Percentiles rank a stretch among this genome's conserved stretches.
These are phyloP conservation scores for Symbiodinium natans DNA, from an alignment of 73 alveolate species.

Conservation along the genomic window DNA sequence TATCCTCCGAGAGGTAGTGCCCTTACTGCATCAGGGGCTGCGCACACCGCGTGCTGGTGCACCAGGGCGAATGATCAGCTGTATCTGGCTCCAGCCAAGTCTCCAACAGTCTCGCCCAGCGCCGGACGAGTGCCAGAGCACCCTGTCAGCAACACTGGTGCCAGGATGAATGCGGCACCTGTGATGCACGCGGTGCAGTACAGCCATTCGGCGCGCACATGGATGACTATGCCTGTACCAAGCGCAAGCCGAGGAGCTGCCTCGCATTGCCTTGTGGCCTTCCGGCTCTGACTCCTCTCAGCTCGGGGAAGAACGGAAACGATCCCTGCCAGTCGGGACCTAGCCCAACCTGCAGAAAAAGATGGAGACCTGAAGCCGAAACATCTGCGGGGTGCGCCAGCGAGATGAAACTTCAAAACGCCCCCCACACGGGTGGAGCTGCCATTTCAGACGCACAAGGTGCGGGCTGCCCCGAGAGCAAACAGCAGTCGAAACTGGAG, in stretches of 20 bases:
- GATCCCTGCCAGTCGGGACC: neutral
- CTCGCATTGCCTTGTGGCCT: too few species aligned
- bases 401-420: neutral
- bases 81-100: neutral
- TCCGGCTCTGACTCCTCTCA: neutral
- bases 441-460: too few species aligned
- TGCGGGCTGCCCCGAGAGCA: slow-evolving; percentile 18
- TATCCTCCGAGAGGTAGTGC: neutral
- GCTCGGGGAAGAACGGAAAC: neutral
- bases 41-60: neutral
- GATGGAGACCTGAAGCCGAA: neutral
- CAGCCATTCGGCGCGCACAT: neutral
- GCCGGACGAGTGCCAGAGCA: neutral
- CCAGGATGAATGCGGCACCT: neutral
- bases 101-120: neutral
- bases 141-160: neutral
- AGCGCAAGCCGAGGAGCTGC: neutral
- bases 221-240: neutral
- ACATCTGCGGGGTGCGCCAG: neutral
- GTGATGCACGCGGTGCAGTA: neutral
- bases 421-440: too few species aligned
- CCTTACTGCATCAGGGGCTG: neutral
- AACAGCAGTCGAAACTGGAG: slow-evolving; percentile 78
- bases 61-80: neutral
- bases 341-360: neutral